These are phyloP conservation scores for Krasilnikovozyma curviuscula DNA, from an alignment of 768 basidiomycete genomes.

Conservation along the genomic window DNA sequence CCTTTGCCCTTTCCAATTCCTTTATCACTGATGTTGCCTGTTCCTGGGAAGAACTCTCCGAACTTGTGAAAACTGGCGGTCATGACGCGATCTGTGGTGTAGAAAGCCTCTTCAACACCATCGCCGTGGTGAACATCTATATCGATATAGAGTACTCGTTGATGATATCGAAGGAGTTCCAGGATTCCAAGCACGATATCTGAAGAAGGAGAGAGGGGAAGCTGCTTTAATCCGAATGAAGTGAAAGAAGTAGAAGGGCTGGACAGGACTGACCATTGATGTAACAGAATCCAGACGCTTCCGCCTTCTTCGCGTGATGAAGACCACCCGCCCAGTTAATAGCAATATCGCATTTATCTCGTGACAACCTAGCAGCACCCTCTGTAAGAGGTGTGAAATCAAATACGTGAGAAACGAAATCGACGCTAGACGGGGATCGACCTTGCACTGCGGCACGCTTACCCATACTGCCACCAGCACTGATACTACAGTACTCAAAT, in stretches of 20 bases:
- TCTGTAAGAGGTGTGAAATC: slow-evolving; percentile 33
- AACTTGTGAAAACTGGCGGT: slow-evolving; percentile 97
- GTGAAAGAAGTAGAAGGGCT: neutral
- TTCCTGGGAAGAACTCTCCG: slow-evolving; percentile 97
- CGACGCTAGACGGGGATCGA: neutral
- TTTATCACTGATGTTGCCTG: slow-evolving; percentile 85
- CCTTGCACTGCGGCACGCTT: slow-evolving; percentile 25
- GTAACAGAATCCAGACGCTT: slow-evolving; percentile 97
- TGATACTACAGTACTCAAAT: slow-evolving; percentile 98
- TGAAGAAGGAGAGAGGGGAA: slow-evolving; percentile 22
- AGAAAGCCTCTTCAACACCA: slow-evolving; percentile 98
- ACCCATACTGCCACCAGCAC: slow-evolving; percentile 99
- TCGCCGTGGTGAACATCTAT: slow-evolving; percentile 98
- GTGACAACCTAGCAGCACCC: slow-evolving; percentile 84
- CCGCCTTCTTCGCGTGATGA: slow-evolving; percentile 97
- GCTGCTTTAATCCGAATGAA: neutral
- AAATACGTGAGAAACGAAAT: neutral
- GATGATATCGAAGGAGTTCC: slow-evolving; percentile 81
- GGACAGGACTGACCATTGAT: slow-evolving; percentile 53
- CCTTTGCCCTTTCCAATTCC: slow-evolving; percentile 82
- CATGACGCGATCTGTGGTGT: slow-evolving; percentile 97
- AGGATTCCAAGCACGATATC: slow-evolving; percentile 95
- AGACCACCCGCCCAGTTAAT: slow-evolving; percentile 98
- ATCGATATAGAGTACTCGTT: slow-evolving; percentile 88
- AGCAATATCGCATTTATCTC: slow-evolving; percentile 97